Evolutionary conservation across 83 land plant species (phyloP).

Genomic region (Picea abies): DNA sequence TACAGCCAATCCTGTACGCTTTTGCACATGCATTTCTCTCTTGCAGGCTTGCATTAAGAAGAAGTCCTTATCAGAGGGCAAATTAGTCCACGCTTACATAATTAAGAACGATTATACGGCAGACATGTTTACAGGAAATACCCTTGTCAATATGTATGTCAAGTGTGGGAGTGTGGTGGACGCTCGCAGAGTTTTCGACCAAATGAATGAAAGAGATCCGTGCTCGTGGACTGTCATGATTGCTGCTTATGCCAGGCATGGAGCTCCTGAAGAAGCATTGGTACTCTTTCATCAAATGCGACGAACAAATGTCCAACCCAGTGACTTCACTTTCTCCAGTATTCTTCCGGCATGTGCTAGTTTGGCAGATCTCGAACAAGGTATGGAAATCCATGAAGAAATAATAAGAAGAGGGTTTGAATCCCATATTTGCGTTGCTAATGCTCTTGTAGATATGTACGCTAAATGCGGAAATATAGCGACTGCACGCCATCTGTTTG

Average conservation of each 20-base stretch:
- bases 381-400: constrained; percentile 37
- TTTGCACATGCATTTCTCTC: neutral
- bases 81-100: constrained; percentile 51
- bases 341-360: constrained; percentile 47
- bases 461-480: constrained; percentile 17
- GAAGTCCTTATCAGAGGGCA: neutral
- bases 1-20: neutral
- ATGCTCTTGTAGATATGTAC: constrained; percentile 46
- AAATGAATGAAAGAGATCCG: neutral
- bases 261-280: constrained; percentile 12
- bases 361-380: neutral
- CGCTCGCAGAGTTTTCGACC: neutral
- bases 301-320: constrained; percentile 25
- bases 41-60: neutral
- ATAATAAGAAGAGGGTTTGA: constrained; percentile 38
- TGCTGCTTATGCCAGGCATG: constrained; percentile 1
- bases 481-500: constrained; percentile 22
- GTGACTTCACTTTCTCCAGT: constrained; percentile 38
- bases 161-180: neutral
- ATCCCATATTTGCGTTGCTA: constrained; percentile 45
- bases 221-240: constrained; percentile 13
- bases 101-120: constrained; percentile 29
- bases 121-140: constrained; percentile 35
- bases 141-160: constrained; percentile 41
- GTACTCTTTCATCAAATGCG: constrained; percentile 1